Evolutionary conservation across 768 basidiomycete genomes (phyloP), one percentile per base, ranked within the genome.

Genomic region (Rhizopogon rudus): DNA sequence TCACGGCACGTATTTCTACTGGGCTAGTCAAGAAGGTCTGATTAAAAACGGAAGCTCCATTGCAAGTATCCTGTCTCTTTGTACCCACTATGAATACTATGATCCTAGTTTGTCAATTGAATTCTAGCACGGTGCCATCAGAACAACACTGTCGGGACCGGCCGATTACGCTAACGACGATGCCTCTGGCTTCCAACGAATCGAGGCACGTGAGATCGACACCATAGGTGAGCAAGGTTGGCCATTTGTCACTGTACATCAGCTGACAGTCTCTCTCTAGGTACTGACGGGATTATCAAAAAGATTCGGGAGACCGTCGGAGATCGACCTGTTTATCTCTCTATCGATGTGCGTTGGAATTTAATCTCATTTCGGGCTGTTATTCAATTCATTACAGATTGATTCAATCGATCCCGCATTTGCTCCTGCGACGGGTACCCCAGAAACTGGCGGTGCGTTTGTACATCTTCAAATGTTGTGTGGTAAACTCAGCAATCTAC

Each of bases 1-100:
- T 57, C 92, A 94, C 57, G 92, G 91, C 12, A 91, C 89, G 3
- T 93, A 93, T 74, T 94, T 94, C 70, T 93, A 91, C 72, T 88
- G 88, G 80, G 93, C 93, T 0, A 84, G 83, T 57, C 81, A 87
- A 61, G 89, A 92, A 63, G 91, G 92, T 2, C 74, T 92, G 43
- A 86, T 95, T 59, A 77, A 76, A 62, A 87, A 89, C 57, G 87
- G 87, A 59, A 79, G 80, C 55, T 88, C 87, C 69, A 88, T 88
- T 84, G 88, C 86, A 88, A 88, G 87, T 88, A 62, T 80, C 69
- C 57, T 40, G 64, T 72, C 67, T 66, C 69, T 60, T 55, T 64
- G 45, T 13, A 54, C 54, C 49, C 39, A 51, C 40, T 51, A 39
- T 63, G 72, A 75, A 69, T 62, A 61, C 72, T 75, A 78, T 83